Evolutionary conservation across 176 grass and related monocot species (phyloP).

Genomic region (Musa itinerans): DNA sequence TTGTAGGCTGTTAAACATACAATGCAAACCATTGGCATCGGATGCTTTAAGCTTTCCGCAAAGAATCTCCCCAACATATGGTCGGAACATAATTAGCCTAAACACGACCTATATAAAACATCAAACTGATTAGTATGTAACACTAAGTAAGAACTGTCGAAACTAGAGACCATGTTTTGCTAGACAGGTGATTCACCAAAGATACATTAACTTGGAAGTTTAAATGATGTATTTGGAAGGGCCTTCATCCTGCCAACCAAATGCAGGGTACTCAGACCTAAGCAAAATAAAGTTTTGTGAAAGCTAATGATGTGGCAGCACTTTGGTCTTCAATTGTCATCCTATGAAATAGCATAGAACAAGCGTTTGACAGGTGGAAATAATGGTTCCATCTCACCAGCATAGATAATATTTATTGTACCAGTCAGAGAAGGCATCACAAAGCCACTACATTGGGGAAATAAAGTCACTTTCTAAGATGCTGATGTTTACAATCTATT

Average conservation of each 20-base stretch:
- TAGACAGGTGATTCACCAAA: not conserved
- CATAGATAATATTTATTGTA: too few relatives aligned
- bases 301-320: not conserved
- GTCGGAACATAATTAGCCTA: slow-evolving; percentile 76
- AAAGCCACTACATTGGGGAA: too few relatives aligned
- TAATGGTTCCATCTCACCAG: too few relatives aligned
- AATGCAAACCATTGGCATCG: slow-evolving; percentile 66
- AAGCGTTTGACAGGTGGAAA: too few relatives aligned
- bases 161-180: not conserved
- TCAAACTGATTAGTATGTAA: slow-evolving; percentile 8
- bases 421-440: too few relatives aligned
- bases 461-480: too few relatives aligned
- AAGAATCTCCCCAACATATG: slow-evolving; percentile 71
- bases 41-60: slow-evolving; percentile 70
- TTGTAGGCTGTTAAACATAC: slow-evolving; percentile 27
- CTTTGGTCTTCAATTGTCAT: not conserved
- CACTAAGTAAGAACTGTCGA: not conserved
- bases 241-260: not conserved
- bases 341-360: not conserved
- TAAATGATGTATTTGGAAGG: not conserved
- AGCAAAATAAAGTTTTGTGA: not conserved
- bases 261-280: not conserved
- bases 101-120: slow-evolving; percentile 50
- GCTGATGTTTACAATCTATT: too few relatives aligned
- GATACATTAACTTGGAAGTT: not conserved